phyloP scores from a whole-genome alignment of 2,329 filamentous ascomycete genomes.

The Hypoxylon sp. region DNA sequence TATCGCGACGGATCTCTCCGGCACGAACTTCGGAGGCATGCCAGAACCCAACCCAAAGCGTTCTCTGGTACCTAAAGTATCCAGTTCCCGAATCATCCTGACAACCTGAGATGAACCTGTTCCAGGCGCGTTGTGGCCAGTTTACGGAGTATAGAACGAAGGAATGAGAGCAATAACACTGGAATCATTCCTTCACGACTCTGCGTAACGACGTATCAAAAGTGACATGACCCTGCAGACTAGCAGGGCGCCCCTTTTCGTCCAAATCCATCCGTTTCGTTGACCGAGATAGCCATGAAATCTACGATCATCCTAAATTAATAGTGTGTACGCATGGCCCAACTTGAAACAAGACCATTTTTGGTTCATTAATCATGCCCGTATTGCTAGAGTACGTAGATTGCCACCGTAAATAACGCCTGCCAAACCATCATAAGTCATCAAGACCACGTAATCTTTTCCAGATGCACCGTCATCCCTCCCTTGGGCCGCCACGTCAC shows the following conservation, averaged over 20 bases:
- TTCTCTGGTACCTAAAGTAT: not conserved
- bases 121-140: no score
- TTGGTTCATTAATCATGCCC: not conserved
- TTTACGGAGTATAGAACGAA: not conserved
- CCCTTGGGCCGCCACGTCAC: constrained; percentile 36
- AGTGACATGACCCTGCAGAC: not conserved
- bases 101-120: not conserved
- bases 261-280: not conserved
- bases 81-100: not conserved
- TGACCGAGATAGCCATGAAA: not conserved
- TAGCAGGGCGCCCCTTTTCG: not conserved
- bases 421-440: not conserved
- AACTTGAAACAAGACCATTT: not conserved
- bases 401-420: constrained; percentile 4
- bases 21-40: not conserved
- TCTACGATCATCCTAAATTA: not conserved
- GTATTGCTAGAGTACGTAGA: constrained; percentile 8
- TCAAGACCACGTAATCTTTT: constrained; percentile 27
- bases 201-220: not conserved
- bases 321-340: not conserved
- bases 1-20: not conserved
- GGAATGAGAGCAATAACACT: not conserved
- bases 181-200: not conserved
- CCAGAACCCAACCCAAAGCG: not conserved
- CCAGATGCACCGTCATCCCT: constrained; percentile 27